phyloP scores from a whole-genome alignment of 805 yeast species.

The Sugiyamaella qingdaonensis region DNA sequence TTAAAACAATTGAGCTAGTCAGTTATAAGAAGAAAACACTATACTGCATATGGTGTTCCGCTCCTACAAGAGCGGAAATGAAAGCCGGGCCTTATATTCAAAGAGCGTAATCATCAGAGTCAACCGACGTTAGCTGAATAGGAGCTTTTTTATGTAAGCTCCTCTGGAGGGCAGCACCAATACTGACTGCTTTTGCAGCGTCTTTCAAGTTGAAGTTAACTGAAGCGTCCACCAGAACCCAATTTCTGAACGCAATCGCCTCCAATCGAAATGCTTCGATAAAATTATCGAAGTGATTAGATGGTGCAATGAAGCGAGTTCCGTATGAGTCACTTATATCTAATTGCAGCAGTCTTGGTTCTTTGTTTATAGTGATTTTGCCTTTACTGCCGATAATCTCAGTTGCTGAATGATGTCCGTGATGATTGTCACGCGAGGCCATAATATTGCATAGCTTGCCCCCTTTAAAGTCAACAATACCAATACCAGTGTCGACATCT shows the following conservation, averaged over 20 bases:
- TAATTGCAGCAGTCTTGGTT: slow-evolving; percentile 13
- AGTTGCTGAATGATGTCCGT: slow-evolving; percentile 21
- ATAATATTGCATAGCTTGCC: slow-evolving; percentile 13
- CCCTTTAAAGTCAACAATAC: slow-evolving; percentile 15
- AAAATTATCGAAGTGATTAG: slow-evolving; percentile 11
- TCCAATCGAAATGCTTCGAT: slow-evolving; percentile 15
- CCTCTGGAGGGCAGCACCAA: slow-evolving; percentile 16
- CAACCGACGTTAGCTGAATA: neutral
- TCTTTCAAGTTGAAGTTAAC: slow-evolving; percentile 18
- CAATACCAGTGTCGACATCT: slow-evolving; percentile 23
- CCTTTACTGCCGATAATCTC: slow-evolving; percentile 26
- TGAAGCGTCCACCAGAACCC: slow-evolving; percentile 14
- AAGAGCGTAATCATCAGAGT: neutral
- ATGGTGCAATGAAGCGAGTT: slow-evolving; percentile 16
- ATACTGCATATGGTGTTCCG: too few relatives aligned
- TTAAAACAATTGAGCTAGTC: too few relatives aligned
- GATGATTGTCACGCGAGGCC: slow-evolving; percentile 19
- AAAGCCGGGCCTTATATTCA: neutral
- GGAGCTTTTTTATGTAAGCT: slow-evolving; percentile 1
- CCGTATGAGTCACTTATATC: slow-evolving; percentile 18
- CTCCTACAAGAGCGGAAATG: too few relatives aligned
- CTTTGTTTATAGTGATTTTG: slow-evolving; percentile 18
- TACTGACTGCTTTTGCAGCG: slow-evolving; percentile 23
- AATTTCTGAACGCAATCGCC: slow-evolving; percentile 18
- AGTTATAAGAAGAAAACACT: too few relatives aligned